phyloP scores from a whole-genome alignment of 345 rosid genomes.

The Lepidium didymum region DNA sequence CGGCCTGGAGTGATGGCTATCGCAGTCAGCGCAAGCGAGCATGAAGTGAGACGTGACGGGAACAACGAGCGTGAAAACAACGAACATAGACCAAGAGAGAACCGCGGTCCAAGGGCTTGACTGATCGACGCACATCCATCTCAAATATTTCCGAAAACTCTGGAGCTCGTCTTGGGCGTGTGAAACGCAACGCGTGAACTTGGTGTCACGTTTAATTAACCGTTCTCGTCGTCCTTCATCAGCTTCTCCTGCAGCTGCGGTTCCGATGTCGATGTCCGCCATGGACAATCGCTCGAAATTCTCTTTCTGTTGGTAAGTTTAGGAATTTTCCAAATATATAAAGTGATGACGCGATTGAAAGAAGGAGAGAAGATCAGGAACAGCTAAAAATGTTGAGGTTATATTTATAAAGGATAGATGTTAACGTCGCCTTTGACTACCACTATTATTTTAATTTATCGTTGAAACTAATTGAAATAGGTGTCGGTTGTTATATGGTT shows the following conservation, averaged over 20 bases:
- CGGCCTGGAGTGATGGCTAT: constrained; percentile 59
- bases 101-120: constrained; percentile 43
- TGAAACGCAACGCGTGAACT: constrained; percentile 42
- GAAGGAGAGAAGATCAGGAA: neutral
- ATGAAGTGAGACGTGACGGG: constrained; percentile 74
- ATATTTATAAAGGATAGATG: constrained; percentile 15
- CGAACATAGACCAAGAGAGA: constrained; percentile 73
- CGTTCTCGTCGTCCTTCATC: constrained; percentile 21
- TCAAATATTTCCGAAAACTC: constrained; percentile 63
- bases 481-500: too few species aligned
- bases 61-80: constrained; percentile 50
- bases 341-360: constrained; percentile 10
- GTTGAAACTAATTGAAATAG: too few species aligned
- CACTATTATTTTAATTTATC: neutral
- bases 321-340: neutral
- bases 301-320: neutral
- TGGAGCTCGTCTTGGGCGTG: constrained; percentile 72
- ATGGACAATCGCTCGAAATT: constrained; percentile 24
- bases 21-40: constrained; percentile 71
- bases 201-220: constrained; percentile 26
- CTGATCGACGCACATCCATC: constrained; percentile 94
- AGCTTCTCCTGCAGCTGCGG: neutral
- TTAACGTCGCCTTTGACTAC: constrained; percentile 12
- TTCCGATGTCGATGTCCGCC: constrained; percentile 41
- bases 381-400: constrained; percentile 15